phyloP scores from a whole-genome alignment of 1,139 yeast species.

The Geotrichum citri-aurantii region DNA sequence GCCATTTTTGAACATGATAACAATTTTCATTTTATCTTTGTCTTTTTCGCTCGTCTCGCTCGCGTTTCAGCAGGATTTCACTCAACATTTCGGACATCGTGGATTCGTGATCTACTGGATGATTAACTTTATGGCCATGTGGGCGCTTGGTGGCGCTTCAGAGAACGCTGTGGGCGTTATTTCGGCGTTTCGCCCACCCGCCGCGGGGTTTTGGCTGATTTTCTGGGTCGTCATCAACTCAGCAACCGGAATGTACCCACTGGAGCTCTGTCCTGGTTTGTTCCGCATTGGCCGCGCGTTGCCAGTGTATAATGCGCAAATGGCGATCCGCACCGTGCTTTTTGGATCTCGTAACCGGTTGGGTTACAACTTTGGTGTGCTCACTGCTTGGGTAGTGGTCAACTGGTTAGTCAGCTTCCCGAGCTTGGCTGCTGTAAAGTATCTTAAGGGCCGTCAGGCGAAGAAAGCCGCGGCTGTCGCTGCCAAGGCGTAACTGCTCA shows the following conservation, averaged over 20 bases:
- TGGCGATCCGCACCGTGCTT: slow-evolving; percentile 51
- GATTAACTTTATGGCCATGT: slow-evolving; percentile 52
- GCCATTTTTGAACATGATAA: slow-evolving; percentile 42
- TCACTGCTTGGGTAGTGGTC: slow-evolving; percentile 53
- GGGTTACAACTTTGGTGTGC: slow-evolving; percentile 54
- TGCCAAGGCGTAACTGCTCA: not conserved
- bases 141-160: slow-evolving; percentile 59
- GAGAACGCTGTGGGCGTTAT: slow-evolving; percentile 51
- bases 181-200: slow-evolving; percentile 44
- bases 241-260: slow-evolving; percentile 56
- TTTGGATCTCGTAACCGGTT: slow-evolving; percentile 51
- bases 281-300: slow-evolving; percentile 60
- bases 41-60: slow-evolving; percentile 55
- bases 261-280: slow-evolving; percentile 48
- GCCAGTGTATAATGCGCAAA: slow-evolving; percentile 58
- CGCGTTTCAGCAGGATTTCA: slow-evolving; percentile 53
- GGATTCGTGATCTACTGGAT: slow-evolving; percentile 67
- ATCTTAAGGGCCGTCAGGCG: slow-evolving; percentile 6
- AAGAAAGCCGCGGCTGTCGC: slow-evolving; percentile 13
- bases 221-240: slow-evolving; percentile 56
- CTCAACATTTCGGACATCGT: slow-evolving; percentile 48
- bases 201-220: slow-evolving; percentile 57
- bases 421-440: slow-evolving; percentile 5
- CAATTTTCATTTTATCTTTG: slow-evolving; percentile 49
- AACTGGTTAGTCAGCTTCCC: slow-evolving; percentile 35